phyloP scores from a whole-genome alignment of 805 yeast genomes.

The Ogataea paradorogensis region DNA sequence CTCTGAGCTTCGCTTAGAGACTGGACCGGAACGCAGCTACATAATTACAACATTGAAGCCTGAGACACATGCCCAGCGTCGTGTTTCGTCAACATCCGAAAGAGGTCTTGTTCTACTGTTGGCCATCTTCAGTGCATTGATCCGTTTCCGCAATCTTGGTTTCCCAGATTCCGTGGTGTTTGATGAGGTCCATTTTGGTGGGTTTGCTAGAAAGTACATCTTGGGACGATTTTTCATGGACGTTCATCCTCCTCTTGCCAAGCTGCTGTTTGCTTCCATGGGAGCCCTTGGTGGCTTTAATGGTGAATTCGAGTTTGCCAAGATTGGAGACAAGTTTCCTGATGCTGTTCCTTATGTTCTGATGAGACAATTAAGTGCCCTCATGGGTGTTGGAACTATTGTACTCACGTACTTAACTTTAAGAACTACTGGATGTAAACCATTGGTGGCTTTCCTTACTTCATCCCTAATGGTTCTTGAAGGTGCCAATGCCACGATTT shows the following conservation, averaged over 20 bases:
- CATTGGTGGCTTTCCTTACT: constrained; percentile 57
- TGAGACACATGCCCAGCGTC: constrained; percentile 39
- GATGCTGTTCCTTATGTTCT: constrained; percentile 55
- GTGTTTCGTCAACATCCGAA: constrained; percentile 39
- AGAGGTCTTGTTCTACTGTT: constrained; percentile 40
- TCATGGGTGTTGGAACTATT: constrained; percentile 66
- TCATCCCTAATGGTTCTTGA: constrained; percentile 58
- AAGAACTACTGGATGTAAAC: constrained; percentile 68
- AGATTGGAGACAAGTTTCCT: constrained; percentile 66
- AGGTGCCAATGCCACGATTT: constrained; percentile 66
- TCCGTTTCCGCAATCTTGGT: constrained; percentile 61
- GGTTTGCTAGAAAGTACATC: constrained; percentile 89
- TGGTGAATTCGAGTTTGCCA: constrained; percentile 65
- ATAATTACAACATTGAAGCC: constrained; percentile 50
- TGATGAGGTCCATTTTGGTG: constrained; percentile 98
- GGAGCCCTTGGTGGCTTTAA: constrained; percentile 65
- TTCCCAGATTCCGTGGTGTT: constrained; percentile 87
- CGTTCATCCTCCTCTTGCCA: constrained; percentile 86
- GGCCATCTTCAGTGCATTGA: constrained; percentile 42
- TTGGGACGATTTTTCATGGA: constrained; percentile 74
- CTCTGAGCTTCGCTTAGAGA: constrained; percentile 43
- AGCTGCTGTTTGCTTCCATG: constrained; percentile 73
- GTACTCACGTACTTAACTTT: constrained; percentile 64
- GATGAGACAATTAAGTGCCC: constrained; percentile 71
- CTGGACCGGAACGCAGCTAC: constrained; percentile 55